phyloP scores from a whole-genome alignment of 768 basidiomycete species.

The Hypsizygus marmoreus region DNA sequence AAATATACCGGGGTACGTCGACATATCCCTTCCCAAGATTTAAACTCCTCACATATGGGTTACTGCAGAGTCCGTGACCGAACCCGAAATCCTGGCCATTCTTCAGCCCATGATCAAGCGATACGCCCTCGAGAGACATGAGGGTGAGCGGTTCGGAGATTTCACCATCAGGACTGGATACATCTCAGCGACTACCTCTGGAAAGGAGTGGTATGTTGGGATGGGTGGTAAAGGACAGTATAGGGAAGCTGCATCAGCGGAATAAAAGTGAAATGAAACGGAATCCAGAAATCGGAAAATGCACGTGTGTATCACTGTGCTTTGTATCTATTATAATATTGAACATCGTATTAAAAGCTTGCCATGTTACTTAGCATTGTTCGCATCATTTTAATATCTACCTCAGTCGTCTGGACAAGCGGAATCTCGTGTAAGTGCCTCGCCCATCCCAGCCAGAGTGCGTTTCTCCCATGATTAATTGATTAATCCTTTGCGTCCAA shows the following conservation, averaged over 20 bases:
- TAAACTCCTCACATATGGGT: not conserved
- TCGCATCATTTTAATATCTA: too few species aligned
- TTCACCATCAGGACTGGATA: conserved; percentile 92
- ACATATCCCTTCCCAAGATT: not conserved
- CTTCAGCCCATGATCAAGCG: conserved; percentile 92
- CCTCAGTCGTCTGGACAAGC: too few species aligned
- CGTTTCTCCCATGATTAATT: too few species aligned
- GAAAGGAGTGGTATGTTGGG: conserved; percentile 84
- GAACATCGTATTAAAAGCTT: too few species aligned
- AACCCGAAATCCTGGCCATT: conserved; percentile 89
- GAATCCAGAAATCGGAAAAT: not conserved
- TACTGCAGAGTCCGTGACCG: conserved; percentile 74
- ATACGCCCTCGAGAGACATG: conserved; percentile 83
- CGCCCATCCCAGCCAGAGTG: too few species aligned
- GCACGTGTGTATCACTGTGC: too few species aligned
- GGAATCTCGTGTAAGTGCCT: too few species aligned
- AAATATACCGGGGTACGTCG: conserved; percentile 83
- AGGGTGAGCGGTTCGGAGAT: conserved; percentile 94
- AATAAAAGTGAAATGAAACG: not conserved
- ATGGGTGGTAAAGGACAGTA: conserved; percentile 78
- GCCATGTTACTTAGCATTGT: too few species aligned
- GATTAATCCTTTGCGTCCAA: too few species aligned
- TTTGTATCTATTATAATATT: too few species aligned
- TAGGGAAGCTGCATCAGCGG: conserved; percentile 27
- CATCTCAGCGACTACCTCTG: conserved; percentile 81